A percentile compares a stretch with the other conserved stretches of the same genome.
Evolutionary conservation across 108 stramenopile genomes (phyloP).

Genomic region (Discostella stelligeroides): DNA sequence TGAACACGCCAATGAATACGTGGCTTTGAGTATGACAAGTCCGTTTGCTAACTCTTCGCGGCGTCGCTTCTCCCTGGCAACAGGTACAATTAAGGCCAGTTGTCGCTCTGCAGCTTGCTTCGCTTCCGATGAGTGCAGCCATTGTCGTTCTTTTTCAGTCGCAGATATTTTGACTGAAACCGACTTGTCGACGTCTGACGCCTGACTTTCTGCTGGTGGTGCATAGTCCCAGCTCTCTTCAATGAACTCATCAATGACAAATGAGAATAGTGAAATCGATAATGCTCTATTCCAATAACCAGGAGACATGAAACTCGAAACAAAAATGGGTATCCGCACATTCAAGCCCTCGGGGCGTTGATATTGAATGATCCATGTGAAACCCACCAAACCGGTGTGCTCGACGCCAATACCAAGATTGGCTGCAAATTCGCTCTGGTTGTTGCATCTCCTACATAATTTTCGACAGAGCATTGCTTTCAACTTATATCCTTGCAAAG

Average conservation of each 20-base stretch:
- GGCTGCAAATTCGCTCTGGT: slow-evolving; percentile 3
- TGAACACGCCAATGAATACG: slow-evolving; percentile 15
- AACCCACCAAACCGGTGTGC: slow-evolving; percentile 24
- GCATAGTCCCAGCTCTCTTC: slow-evolving; percentile 30
- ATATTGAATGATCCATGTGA: slow-evolving; percentile 37
- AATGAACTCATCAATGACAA: slow-evolving; percentile 51
- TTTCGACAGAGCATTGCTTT: slow-evolving; percentile 31
- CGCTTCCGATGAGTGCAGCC: slow-evolving; percentile 32
- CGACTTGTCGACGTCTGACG: background rate
- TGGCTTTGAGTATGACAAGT: slow-evolving; percentile 66
- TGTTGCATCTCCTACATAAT: slow-evolving; percentile 8
- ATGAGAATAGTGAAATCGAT: slow-evolving; percentile 9
- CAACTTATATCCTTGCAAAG: slow-evolving; percentile 11
- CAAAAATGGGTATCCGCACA: slow-evolving; percentile 36
- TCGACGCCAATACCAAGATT: slow-evolving; percentile 27
- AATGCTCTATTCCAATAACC: slow-evolving; percentile 25
- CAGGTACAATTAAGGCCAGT: slow-evolving; percentile 52
- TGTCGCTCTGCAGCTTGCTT: slow-evolving; percentile 58
- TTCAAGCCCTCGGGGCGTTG: slow-evolving; percentile 32
- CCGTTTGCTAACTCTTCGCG: slow-evolving; percentile 63
- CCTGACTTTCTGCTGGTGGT: background rate
- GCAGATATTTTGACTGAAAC: slow-evolving; percentile 3
- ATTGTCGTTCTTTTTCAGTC: slow-evolving; percentile 12
- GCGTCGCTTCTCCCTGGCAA: slow-evolving; percentile 54
- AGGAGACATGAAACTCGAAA: slow-evolving; percentile 15